These are phyloP conservation scores for Saccharomyces hybrid DNA, from an alignment of 1,139 yeast genomes.

Conservation along the genomic window DNA sequence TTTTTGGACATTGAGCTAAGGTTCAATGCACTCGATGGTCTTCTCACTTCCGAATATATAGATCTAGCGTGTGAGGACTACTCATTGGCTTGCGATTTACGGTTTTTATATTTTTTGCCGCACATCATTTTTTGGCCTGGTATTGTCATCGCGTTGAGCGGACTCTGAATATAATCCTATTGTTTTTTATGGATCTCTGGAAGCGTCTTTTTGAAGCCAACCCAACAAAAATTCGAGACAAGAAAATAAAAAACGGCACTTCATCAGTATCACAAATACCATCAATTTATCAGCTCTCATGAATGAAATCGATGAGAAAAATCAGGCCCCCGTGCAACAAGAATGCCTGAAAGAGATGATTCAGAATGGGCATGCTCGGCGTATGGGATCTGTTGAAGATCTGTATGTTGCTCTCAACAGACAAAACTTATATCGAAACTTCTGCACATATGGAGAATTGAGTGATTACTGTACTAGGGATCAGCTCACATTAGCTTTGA, in stretches of 20 bases:
- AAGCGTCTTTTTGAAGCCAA: not conserved
- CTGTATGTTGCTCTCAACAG: slow-evolving; percentile 7
- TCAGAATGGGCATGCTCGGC: slow-evolving; percentile 10
- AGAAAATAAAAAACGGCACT: not conserved
- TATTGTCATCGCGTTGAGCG: not conserved
- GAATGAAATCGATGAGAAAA: not conserved
- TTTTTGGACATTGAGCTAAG: not conserved
- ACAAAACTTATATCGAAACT: slow-evolving; percentile 10
- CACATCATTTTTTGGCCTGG: not conserved
- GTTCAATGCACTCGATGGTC: not conserved
- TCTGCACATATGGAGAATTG: slow-evolving; percentile 8
- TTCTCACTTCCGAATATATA: too few species aligned
- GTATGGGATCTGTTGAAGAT: slow-evolving; percentile 9
- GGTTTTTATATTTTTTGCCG: not conserved
- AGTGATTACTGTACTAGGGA: slow-evolving; percentile 1
- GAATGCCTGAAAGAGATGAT: not conserved
- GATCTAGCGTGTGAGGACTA: not conserved
- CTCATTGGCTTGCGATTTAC: not conserved
- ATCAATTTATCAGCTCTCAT: not conserved
- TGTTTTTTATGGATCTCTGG: not conserved
- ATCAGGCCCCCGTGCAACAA: not conserved
- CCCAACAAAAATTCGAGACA: not conserved
- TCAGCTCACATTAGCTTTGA: slow-evolving; percentile 8
- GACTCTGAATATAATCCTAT: not conserved
- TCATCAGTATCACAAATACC: not conserved